Conservation (phyloP, 2,329 filamentous ascomycete genomes). For the Didymella segeticola region DNA sequence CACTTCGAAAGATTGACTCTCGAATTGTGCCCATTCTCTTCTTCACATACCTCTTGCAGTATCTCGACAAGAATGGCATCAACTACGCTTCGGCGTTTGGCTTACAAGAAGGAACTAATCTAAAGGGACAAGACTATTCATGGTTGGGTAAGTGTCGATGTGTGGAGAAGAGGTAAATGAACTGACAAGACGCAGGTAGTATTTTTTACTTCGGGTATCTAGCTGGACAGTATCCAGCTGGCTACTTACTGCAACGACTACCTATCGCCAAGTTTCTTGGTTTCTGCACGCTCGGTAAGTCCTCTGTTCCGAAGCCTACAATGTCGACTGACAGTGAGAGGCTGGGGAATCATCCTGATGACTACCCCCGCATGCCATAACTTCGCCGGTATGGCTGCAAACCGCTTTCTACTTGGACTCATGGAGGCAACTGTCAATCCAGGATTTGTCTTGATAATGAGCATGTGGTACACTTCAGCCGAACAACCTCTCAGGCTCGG, state of each 20-base stretch:
- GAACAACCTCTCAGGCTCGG: constrained; percentile 65
- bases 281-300: constrained; percentile 47
- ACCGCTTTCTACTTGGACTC: constrained; percentile 60
- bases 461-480: constrained; percentile 69
- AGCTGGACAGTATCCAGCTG: constrained; percentile 54
- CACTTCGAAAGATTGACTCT: constrained; percentile 40
- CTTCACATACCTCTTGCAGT: constrained; percentile 49
- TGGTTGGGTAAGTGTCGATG: constrained; percentile 16
- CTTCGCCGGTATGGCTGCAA: constrained; percentile 48
- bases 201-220: constrained; percentile 62
- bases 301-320: too few relatives aligned
- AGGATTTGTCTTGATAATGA: constrained; percentile 68
- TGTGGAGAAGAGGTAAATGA: background rate
- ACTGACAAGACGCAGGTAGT: constrained; percentile 32
- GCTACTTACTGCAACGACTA: constrained; percentile 54
- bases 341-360: constrained; percentile 52
- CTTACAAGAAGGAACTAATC: constrained; percentile 55
- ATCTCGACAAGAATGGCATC: constrained; percentile 57
- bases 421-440: constrained; percentile 58
- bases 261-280: constrained; percentile 56
- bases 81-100: constrained; percentile 61
- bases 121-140: constrained; percentile 40
- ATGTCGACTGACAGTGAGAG: constrained; percentile 12
- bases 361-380: constrained; percentile 51
- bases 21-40: constrained; percentile 43